phyloP scores from a whole-genome alignment of 2,329 filamentous ascomycete genomes.

The Colletotrichum horii region DNA sequence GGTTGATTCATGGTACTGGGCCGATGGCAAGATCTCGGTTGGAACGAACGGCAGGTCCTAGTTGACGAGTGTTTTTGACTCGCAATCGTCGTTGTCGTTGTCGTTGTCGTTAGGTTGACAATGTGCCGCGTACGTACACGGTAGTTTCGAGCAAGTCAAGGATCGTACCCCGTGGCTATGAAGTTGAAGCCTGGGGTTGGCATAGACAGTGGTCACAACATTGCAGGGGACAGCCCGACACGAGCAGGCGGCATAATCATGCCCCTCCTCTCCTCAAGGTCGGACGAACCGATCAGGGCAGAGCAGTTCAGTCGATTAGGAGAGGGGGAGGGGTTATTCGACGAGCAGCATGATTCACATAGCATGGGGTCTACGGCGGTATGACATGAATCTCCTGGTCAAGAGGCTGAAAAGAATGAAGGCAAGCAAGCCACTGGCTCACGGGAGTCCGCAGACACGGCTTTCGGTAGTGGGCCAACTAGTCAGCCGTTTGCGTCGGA shows the following conservation, averaged over 20 bases:
- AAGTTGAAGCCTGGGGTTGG: not conserved
- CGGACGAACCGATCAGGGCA: conserved; percentile 6
- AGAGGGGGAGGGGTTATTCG: not conserved
- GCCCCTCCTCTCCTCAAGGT: not conserved
- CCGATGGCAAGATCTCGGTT: not conserved
- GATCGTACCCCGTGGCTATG: not conserved
- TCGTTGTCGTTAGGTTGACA: not conserved
- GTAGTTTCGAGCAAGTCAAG: not conserved
- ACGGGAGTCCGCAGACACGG: conserved; percentile 12
- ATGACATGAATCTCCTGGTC: not conserved
- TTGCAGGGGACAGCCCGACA: not conserved
- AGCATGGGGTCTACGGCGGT: not conserved
- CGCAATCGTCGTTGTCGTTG: not conserved
- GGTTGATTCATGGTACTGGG: not conserved
- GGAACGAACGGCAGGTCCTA: not conserved
- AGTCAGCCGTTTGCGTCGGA: not conserved
- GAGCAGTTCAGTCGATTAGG: not conserved
- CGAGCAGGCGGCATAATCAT: not conserved
- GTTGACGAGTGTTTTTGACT: not conserved
- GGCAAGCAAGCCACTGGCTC: not conserved
- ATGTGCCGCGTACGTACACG: not conserved
- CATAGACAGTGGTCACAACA: not conserved
- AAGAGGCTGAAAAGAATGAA: not conserved
- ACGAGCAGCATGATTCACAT: not conserved
- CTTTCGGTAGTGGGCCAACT: not conserved